These are phyloP conservation scores for Spathaspora boniae DNA, from an alignment of 805 yeast species.

Conservation along the genomic window DNA sequence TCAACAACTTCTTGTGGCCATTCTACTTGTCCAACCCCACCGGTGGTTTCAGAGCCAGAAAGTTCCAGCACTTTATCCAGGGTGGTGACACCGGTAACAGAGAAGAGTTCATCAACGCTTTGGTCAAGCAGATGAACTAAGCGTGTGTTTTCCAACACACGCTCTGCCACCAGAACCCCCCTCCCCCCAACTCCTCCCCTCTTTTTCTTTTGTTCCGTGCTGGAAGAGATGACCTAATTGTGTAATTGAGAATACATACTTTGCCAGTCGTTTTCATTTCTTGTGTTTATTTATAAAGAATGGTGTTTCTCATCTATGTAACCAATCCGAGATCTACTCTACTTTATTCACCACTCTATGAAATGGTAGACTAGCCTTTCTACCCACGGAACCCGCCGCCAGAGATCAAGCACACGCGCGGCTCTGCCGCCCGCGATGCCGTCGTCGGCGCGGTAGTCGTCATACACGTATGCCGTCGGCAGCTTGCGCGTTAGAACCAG, in stretches of 20 bases:
- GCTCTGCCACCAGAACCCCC: no score
- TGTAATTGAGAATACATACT: slow-evolving; percentile 1
- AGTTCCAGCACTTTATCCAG: slow-evolving; percentile 95
- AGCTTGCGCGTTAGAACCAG: background rate
- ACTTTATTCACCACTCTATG: slow-evolving; percentile 3
- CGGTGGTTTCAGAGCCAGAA: slow-evolving; percentile 98
- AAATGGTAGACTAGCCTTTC: slow-evolving; percentile 25
- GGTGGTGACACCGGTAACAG: slow-evolving; percentile 99
- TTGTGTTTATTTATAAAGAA: slow-evolving; percentile 2
- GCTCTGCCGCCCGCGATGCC: no score
- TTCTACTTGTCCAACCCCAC: slow-evolving; percentile 94
- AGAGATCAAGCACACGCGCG: slow-evolving; percentile 21
- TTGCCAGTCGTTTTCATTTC: slow-evolving; percentile 5
- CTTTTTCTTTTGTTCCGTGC: background rate
- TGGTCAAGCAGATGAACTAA: slow-evolving; percentile 92
- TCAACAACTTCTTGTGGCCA: slow-evolving; percentile 98
- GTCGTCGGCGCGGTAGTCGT: slow-evolving; percentile 13
- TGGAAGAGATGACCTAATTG: slow-evolving; percentile 2
- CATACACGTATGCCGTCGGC: slow-evolving; percentile 10
- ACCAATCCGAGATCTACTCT: no score
- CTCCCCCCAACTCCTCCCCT: background rate
- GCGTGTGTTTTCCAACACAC: no score
- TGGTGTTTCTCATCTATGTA: slow-evolving; percentile 1
- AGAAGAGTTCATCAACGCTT: slow-evolving; percentile 91
- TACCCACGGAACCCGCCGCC: slow-evolving; percentile 30